Base-by-base conservation (phyloP, 202 grass and related monocot species). In the Hordeum pubiflorum region DNA sequence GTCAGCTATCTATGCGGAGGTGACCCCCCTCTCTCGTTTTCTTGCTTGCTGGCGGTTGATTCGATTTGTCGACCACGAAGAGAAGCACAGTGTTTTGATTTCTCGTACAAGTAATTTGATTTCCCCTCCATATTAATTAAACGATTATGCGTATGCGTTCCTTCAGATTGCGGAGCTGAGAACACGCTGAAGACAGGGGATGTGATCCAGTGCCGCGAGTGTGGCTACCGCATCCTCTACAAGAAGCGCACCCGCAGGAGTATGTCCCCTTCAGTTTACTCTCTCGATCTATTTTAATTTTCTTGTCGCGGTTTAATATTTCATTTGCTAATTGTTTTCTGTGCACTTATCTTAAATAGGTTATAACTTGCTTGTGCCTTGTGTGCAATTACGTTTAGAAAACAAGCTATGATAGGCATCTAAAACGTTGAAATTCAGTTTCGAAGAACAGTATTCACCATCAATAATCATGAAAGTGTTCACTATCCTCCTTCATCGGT, bases 161-260 rank as follows among this genome's bases (percentile, higher is more conserved):
- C 15, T 18, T 13, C 54, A 93, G 91, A 93, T 80, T 93, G 88
- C 20, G 91, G 91, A 71, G 86, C 89, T 14, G 89, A 94, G 79
- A 91, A 88, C 84, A 90, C 87, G 4, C 65, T 91, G 58, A 88
- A 94, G 79, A 72, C 92, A 1, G 92, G 89, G 15, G 89, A 94
- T 27, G 92, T 94, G 34, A 94, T 94, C 79, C 89, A 89, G 81
- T 94, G 89, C 70, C 88, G 89, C 38, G 92, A 94, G 21, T 94
- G 87, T 58, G 89, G 89, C 34, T 94, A 94, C 20, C 92, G 89
- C 79, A 91, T 94, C 82, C 92, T 93, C n/a, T 94, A 94, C 60
- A 94, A 94, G 86, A 94, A 94, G 73, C 88, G 91, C 72, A 91
- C 88, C 27, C 83, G 86, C 24, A 73, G 86, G 32, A 83, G 91